Base-by-base conservation (phyloP, 352 stramenopile species). In the Pythium aquatile region DNA sequence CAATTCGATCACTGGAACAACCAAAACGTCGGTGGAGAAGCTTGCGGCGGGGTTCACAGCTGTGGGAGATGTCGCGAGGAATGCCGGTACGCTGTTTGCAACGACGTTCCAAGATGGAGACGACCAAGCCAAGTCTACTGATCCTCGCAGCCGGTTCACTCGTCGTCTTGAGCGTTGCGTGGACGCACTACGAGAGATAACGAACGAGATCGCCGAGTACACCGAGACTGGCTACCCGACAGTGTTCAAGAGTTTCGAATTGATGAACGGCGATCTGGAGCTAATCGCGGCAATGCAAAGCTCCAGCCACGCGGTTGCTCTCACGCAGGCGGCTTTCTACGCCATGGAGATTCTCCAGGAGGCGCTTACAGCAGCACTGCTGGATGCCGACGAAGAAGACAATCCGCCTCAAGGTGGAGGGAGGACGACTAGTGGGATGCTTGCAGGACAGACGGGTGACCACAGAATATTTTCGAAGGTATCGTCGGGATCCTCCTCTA, bases 241-340 rank as follows among this genome's bases (percentile, higher is more conserved):
- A 1, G 44, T 76, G 0, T 76, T 72, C 35, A 55, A 61, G 13
- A 66, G 20, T 2, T 73, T 76, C 29, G 67, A 74, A 40, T 47
- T 17, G 3, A 48, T 29, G 0, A 74, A 76, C 61, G 58, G 70
- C 40, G 56, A 72, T 17, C 42, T 66, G 8, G 66, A 74, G 40
- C 66, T 76, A 10, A 69, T 66, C n/a, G 65, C 57, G 14, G 70
- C 61, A 13, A 72, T 76, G 53, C 35, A 73, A 33, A 70, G 51
- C 48, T 68, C 66, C 0, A 58, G 55, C 2, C 49, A 76, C 26
- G 66, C 61, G 11, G 53, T 67, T 20, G 59, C 55, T 26, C 66
- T 72, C 20, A 46, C 51, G 3, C 66, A 76, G 24, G 44, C 57
- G 17, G 52, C 58, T 7, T 72, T 74, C 52, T 76, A 76, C 49